A percentile compares a stretch with the other conserved stretches of the same genome.
Evolutionary conservation across 2,329 filamentous ascomycete genomes (phyloP).

Genomic region (Exophiala sideris): DNA sequence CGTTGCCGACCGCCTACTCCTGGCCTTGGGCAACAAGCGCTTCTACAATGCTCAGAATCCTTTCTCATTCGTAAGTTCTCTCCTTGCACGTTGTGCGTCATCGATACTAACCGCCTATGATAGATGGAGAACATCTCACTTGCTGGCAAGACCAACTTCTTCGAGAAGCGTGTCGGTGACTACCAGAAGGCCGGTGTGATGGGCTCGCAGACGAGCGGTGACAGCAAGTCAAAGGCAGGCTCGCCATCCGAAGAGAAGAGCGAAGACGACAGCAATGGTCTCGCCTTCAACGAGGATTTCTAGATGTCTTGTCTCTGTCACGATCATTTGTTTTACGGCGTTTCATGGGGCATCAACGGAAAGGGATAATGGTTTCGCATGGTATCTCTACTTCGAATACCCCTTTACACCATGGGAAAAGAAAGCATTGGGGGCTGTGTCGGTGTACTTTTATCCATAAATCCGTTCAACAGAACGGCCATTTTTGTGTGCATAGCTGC

Average conservation of each 20-base stretch:
- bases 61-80: slow-evolving; percentile 72
- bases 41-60: slow-evolving; percentile 90
- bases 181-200: slow-evolving; percentile 99
- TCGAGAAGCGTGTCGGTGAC: slow-evolving; percentile 98
- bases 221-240: slow-evolving; percentile 54
- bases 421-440: slow-evolving; percentile 6
- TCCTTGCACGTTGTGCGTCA: neutral
- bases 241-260: slow-evolving; percentile 47
- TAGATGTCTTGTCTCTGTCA: slow-evolving; percentile 49
- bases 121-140: slow-evolving; percentile 98
- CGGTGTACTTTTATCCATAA: neutral
- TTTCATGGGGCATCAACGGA: slow-evolving; percentile 3
- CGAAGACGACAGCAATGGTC: slow-evolving; percentile 62
- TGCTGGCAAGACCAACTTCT: slow-evolving; percentile 99
- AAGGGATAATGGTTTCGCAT: slow-evolving; percentile 3
- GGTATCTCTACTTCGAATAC: slow-evolving; percentile 15
- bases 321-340: slow-evolving; percentile 14
- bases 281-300: slow-evolving; percentile 95
- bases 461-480: neutral
- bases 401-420: slow-evolving; percentile 10
- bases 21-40: slow-evolving; percentile 92
- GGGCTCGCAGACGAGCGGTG: slow-evolving; percentile 76
- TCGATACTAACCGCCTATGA: neutral
- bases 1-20: slow-evolving; percentile 88
- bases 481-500: neutral